phyloP scores from a whole-genome alignment of 2,329 filamentous ascomycete species.

The Ophiocordyceps australis region DNA sequence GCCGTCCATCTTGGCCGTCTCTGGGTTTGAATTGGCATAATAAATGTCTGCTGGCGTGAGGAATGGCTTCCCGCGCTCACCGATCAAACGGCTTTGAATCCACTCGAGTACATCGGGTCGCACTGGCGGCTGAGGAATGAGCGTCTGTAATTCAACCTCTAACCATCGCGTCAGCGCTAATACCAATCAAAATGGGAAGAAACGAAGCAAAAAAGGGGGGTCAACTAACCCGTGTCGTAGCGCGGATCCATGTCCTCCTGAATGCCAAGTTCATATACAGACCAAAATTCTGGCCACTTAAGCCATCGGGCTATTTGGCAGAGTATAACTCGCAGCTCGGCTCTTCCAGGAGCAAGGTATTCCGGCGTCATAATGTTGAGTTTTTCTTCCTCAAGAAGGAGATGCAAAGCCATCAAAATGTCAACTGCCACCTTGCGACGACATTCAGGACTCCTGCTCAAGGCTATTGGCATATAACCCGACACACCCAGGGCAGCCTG shows the following conservation, averaged over 20 bases:
- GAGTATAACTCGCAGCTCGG: conserved; percentile 51
- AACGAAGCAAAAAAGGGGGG: too few species aligned
- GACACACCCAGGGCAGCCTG: conserved; percentile 28
- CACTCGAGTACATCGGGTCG: conserved; percentile 30
- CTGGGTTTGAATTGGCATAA: conserved; percentile 16
- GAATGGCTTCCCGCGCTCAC: conserved; percentile 16
- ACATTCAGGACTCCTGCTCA: conserved; percentile 30
- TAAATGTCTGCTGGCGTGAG: conserved; percentile 26
- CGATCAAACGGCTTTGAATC: conserved; percentile 28
- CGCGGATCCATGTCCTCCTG: conserved; percentile 23
- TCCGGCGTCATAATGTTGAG: conserved; percentile 42
- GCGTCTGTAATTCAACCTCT: conserved; percentile 14
- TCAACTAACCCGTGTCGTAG: conserved; percentile 18
- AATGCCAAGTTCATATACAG: conserved; percentile 32
- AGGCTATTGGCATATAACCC: conserved; percentile 49
- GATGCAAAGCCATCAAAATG: conserved; percentile 59
- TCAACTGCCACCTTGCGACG: conserved; percentile 45
- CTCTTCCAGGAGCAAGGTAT: conserved; percentile 21
- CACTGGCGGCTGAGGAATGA: conserved; percentile 13
- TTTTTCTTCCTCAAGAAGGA: conserved; percentile 81
- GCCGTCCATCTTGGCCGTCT: conserved; percentile 16
- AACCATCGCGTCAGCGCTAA: too few species aligned
- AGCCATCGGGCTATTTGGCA: conserved; percentile 74
- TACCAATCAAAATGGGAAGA: too few species aligned
- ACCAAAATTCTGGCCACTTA: conserved; percentile 39